Base-by-base conservation (phyloP, 2,329 filamentous ascomycete species). In the Teratosphaeria destructans region DNA sequence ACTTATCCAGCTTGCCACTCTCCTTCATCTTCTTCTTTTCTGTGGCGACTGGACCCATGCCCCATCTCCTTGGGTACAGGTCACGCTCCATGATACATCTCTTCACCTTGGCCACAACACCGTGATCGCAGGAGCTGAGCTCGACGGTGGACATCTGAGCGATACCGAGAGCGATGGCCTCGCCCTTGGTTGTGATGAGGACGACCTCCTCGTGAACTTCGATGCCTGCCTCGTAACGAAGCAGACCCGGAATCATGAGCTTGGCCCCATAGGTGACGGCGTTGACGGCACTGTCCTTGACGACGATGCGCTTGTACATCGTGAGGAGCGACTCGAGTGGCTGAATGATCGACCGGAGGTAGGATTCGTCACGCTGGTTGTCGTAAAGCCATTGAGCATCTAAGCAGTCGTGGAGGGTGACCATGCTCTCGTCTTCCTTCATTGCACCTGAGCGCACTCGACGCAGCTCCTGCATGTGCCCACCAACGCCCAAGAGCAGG, bases 11-110 rank as follows among this genome's bases (percentile, higher is more conserved):
- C 79, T 96, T 96, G 76, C 94, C 94, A 67, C 90, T 89, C 57
- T 92, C 90, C 85, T 97, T 97, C 81, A 99, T 86, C 85, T 97
- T 96, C 88, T 99, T 99, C 86, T 99, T 99, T 83, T 97, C 91
- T 55, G 88, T 79, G 56, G 94, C 94, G 62, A 93, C 87, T 57
- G 94, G 93, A 63, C 94, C 94, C 72, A 97, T 85, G 66, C 94
- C 94, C 94, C 94, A 99, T 81, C 93, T 83, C 75, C 91, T 85
- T 64, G 94, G 94, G 83, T 99, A 99, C 61, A 97, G 82, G 74
- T 97, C 94, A 70, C 94, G 89, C 82, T 99, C 94, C 94, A 99
- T 99, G 77, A 99, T 99, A 77, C 92, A 96, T 70, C 94, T 88
- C 87, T 99, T 99, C 74, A 99, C 90, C 82, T 96, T 97, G 69